A percentile compares a stretch with the other conserved stretches of the same genome.
Evolutionary conservation across 148 eudicot genomes (phyloP).

Genomic region (Polygonum maritimum): DNA sequence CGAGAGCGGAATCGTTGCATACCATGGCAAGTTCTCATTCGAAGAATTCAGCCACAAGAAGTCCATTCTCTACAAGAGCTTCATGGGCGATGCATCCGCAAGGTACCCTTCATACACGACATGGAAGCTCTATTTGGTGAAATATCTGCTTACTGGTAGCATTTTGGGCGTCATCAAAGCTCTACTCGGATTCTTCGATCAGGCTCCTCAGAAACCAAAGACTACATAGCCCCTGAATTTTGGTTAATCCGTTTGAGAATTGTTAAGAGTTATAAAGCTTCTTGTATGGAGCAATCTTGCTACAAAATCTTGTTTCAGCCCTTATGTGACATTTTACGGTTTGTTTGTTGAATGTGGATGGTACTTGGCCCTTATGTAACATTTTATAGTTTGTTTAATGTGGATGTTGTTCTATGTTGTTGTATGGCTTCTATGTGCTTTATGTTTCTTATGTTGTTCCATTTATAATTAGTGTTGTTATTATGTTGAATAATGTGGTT

Average conservation of each 20-base stretch:
- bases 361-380: no score
- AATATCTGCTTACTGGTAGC: conserved; percentile 45
- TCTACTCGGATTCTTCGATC: conserved; percentile 34
- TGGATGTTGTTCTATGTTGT: no score
- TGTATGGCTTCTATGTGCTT: no score
- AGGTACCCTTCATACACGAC: conserved; percentile 78
- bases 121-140: conserved; percentile 42
- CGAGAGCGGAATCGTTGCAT: conserved; percentile 81
- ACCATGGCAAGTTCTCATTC: conserved; percentile 80
- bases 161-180: conserved; percentile 40
- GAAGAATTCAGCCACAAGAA: conserved; percentile 81
- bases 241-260: background rate
- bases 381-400: no score
- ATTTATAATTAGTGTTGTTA: no score
- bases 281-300: no score
- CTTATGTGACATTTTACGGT: no score
- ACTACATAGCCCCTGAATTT: background rate
- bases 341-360: no score
- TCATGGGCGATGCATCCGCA: conserved; percentile 45
- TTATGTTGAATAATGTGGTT: no score
- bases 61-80: conserved; percentile 45
- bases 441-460: no score
- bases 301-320: no score
- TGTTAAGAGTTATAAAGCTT: no score
- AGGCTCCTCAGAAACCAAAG: conserved; percentile 13